phyloP scores from a whole-genome alignment of 169 alveolate genomes.

The Plasmodium malariae region DNA sequence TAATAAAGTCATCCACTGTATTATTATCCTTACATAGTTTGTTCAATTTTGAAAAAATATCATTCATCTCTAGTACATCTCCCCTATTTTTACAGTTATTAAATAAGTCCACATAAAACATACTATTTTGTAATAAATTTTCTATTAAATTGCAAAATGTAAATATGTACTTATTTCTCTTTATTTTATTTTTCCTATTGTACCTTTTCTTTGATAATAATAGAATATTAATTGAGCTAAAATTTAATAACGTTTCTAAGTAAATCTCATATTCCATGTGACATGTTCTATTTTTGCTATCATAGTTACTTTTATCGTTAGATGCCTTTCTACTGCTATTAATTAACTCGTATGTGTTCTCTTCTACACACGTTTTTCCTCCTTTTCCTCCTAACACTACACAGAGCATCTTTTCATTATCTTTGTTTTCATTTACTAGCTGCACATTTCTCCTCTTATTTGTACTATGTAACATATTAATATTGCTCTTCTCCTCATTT shows the following conservation, averaged over 20 bases:
- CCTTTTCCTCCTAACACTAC: too few species aligned
- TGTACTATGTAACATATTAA: neutral
- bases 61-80: conserved; percentile 21
- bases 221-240: conserved; percentile 21
- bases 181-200: conserved; percentile 17
- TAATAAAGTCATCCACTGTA: conserved; percentile 13
- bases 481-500: neutral
- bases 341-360: neutral
- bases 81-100: conserved; percentile 23
- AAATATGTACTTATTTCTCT: conserved; percentile 46
- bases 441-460: neutral
- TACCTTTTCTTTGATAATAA: conserved; percentile 39
- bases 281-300: neutral
- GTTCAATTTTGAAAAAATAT: conserved; percentile 17
- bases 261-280: neutral
- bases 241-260: conserved; percentile 33
- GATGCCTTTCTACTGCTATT: neutral
- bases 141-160: conserved; percentile 66
- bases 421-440: neutral
- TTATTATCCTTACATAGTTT: conserved; percentile 53
- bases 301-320: neutral
- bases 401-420: neutral
- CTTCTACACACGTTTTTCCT: too few species aligned
- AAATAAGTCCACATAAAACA: conserved; percentile 43
- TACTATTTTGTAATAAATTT: conserved; percentile 59